Evolutionary conservation across 73 alveolate genomes (phyloP), one percentile per base, ranked within the genome.

Genomic region (Uronychia setigera): DNA sequence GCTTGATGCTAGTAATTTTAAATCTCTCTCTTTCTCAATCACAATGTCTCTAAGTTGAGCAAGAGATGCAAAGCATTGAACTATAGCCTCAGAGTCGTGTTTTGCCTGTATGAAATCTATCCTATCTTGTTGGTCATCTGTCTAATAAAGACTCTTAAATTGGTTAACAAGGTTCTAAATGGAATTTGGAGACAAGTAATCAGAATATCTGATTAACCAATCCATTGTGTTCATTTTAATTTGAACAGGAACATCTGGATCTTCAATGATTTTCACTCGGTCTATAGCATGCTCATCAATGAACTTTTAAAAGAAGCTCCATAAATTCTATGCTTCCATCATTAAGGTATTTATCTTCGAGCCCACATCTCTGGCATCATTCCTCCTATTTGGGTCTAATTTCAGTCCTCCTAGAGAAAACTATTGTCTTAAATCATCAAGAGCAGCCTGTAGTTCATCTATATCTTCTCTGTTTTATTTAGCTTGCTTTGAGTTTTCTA

Each of bases 131-230:
- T 82, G 57, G 67, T 80, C 81, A 19, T 86, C 85, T 25, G 74
- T 80, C 0, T 91, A 28, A 83, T 91, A 91, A 0, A 91, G 86
- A 29, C 84, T 92, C 80, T 91, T 91, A 33, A 86, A 91, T 1
- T 84, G 83, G 79, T 59, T 75, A 9, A 86, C 85, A 0, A 79
- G 80, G 58, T 81, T 85, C 13, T 79, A 13, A 14, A 91, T 91
- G 26, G 87, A 80, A 60, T 91, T 92, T 0, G 96, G 92, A 0
- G 96, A 77, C 26, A 91, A 76, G 74, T 79, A 91, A 58, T 91
- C 96, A 28, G 96, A 87, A 74, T 91, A 86, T 29, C 96, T 33
- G 29, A 92, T 92, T 9, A 91, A 91, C 96, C 96, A 91, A 33
- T 91, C 96, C 92, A 91, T 85, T 14, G 96, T 91, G 79, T 91